Percentiles rank a stretch among this genome's conserved stretches.
Evolutionary conservation across 2,329 filamentous ascomycete genomes (phyloP).

Genomic region (Colletotrichum sidae): DNA sequence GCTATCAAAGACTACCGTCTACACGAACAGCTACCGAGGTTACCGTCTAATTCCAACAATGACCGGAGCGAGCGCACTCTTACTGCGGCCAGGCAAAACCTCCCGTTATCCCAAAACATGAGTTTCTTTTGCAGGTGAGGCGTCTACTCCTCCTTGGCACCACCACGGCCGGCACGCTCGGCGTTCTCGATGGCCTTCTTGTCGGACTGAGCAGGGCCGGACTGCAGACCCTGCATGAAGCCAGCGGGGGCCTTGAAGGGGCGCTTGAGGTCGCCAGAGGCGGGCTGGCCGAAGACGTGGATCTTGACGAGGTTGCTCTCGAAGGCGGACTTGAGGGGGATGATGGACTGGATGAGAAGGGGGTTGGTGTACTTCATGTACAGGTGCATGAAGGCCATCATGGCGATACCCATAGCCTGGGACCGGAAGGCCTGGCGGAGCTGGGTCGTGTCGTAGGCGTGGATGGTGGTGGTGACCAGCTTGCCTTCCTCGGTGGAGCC

Average conservation of each 20-base stretch:
- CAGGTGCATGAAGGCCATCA: slow-evolving; percentile 99
- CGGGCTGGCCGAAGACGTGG: slow-evolving; percentile 87
- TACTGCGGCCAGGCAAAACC: slow-evolving; percentile 3
- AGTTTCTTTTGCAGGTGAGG: neutral
- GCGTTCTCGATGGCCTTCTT: slow-evolving; percentile 87
- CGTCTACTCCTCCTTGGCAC: slow-evolving; percentile 77
- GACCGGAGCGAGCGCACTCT: too few relatives aligned
- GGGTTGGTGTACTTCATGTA: slow-evolving; percentile 99
- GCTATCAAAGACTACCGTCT: too few relatives aligned
- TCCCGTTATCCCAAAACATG: slow-evolving; percentile 42
- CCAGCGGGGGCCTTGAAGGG: slow-evolving; percentile 91
- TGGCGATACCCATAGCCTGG: slow-evolving; percentile 94
- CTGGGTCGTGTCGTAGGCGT: slow-evolving; percentile 92
- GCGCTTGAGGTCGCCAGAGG: slow-evolving; percentile 90
- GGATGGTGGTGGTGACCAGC: slow-evolving; percentile 94
- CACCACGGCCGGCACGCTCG: slow-evolving; percentile 79
- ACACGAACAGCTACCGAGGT: too few relatives aligned
- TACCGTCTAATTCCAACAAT: too few relatives aligned
- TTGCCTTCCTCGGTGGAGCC: slow-evolving; percentile 95
- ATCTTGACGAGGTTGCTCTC: slow-evolving; percentile 98
- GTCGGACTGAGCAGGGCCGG: slow-evolving; percentile 85
- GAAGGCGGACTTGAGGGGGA: slow-evolving; percentile 94
- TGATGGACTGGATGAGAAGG: slow-evolving; percentile 97
- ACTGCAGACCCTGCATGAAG: slow-evolving; percentile 83
- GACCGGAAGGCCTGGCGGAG: slow-evolving; percentile 87